Evolutionary conservation across 164 flowering plant species (phyloP).

Genomic region (Dillenia turbinata): DNA sequence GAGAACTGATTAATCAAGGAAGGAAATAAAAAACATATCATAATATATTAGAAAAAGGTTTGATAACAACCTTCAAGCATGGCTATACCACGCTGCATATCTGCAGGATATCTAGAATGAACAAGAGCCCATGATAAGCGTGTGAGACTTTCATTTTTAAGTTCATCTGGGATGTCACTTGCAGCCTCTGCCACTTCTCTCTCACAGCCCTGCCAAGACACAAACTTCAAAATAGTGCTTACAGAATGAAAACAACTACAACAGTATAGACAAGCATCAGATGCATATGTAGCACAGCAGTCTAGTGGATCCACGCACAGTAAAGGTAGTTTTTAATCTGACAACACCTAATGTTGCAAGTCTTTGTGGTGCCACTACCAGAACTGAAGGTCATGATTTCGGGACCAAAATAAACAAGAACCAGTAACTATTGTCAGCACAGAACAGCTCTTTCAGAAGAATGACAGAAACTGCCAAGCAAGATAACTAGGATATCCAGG

Average conservation of each 20-base stretch:
- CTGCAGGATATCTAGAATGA: slow-evolving; percentile 81
- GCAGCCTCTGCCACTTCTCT: slow-evolving; percentile 68
- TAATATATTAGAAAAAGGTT: too few species aligned
- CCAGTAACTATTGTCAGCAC: too few species aligned
- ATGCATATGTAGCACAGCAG: neutral
- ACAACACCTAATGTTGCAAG: neutral
- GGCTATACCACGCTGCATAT: slow-evolving; percentile 91
- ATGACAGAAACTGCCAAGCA: too few species aligned
- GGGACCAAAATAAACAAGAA: too few species aligned
- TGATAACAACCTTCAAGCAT: slow-evolving; percentile 80
- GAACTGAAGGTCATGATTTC: neutral
- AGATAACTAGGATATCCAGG: too few species aligned
- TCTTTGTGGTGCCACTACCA: neutral
- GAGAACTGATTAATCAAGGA: too few species aligned
- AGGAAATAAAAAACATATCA: too few species aligned
- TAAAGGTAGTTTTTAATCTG: neutral
- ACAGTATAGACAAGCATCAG: too few species aligned
- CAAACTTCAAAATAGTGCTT: neutral
- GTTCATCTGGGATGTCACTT: slow-evolving; percentile 44
- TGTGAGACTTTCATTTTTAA: slow-evolving; percentile 66
- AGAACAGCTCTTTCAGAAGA: too few species aligned
- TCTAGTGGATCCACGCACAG: neutral
- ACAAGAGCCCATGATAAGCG: slow-evolving; percentile 97
- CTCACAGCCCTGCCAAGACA: slow-evolving; percentile 62
- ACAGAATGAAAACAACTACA: neutral